Evolutionary conservation across 257 asterid genomes (phyloP).

Genomic region (Solanum chiquidenum): DNA sequence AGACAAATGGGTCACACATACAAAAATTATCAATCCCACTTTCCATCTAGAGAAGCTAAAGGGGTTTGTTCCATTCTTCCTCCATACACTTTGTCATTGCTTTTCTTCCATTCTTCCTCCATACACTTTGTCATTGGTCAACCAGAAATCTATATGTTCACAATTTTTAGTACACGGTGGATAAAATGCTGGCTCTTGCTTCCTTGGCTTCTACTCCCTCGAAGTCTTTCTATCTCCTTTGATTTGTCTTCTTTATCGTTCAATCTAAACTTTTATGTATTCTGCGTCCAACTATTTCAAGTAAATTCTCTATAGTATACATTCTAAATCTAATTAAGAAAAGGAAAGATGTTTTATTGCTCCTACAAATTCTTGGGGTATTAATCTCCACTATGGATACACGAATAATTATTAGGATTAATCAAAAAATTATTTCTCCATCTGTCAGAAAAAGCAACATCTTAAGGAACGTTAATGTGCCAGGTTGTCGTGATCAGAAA

Average conservation of each 20-base stretch:
- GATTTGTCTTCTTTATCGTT: too few species aligned
- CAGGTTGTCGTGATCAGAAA: neutral
- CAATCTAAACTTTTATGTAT: neutral
- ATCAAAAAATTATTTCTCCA: too few species aligned
- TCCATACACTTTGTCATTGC: neutral
- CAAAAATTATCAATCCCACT: slow-evolving; percentile 19
- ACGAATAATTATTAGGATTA: too few species aligned
- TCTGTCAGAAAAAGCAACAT: neutral
- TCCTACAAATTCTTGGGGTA: neutral
- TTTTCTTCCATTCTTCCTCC: neutral
- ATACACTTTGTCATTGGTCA: neutral
- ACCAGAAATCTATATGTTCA: neutral
- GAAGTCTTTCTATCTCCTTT: neutral
- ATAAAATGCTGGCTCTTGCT: neutral
- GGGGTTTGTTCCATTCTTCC: neutral
- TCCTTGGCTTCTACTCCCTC: too few species aligned
- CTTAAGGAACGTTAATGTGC: neutral
- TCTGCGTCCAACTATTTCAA: too few species aligned
- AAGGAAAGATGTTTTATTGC: neutral
- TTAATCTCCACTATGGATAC: neutral
- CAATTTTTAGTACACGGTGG: neutral
- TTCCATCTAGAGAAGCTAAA: neutral
- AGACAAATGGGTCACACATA: slow-evolving; percentile 48
- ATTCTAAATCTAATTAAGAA: neutral
- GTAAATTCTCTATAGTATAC: too few species aligned